Conservation (phyloP, 352 stramenopile genomes). For the Aphanomyces invadans region DNA sequence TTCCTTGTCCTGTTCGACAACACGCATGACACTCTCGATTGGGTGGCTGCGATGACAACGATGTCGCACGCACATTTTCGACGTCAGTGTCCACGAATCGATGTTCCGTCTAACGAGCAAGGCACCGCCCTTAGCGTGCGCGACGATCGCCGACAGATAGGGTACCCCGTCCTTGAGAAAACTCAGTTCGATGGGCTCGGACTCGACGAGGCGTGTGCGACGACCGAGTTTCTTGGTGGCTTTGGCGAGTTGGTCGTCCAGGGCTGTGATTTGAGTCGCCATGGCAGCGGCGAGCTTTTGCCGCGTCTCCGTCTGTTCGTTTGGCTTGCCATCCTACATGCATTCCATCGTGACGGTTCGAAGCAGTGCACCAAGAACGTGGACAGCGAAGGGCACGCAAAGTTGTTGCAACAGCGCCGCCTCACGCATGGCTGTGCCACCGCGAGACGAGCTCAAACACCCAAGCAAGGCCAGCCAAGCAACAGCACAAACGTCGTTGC, state of each 20-base stretch:
- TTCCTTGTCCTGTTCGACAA: conserved; percentile 30
- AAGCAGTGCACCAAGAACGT: too few relatives aligned
- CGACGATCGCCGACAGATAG: background rate
- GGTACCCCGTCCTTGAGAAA: conserved; percentile 29
- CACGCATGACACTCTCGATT: background rate
- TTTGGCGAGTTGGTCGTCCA: conserved; percentile 34
- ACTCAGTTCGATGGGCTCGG: conserved; percentile 44
- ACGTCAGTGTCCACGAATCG: conserved; percentile 8
- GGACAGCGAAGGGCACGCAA: too few relatives aligned
- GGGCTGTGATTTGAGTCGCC: background rate
- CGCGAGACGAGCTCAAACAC: too few relatives aligned
- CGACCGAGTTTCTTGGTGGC: conserved; percentile 32
- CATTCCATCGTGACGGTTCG: too few relatives aligned
- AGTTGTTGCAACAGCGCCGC: too few relatives aligned
- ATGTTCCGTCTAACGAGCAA: conserved; percentile 20
- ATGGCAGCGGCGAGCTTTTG: conserved; percentile 5
- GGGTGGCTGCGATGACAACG: background rate
- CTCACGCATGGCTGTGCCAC: too few relatives aligned
- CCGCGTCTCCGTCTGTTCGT: conserved; percentile 1
- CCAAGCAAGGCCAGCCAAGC: too few relatives aligned
- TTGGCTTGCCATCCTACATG: background rate
- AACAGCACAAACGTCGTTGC: too few relatives aligned
- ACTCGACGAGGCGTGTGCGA: conserved; percentile 45
- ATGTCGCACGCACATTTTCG: background rate
- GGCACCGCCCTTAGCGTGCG: too few relatives aligned